A percentile compares a stretch with the other conserved stretches of the same genome.
These are phyloP conservation scores for Postia placenta DNA, from an alignment of 768 basidiomycete genomes.

Conservation along the genomic window DNA sequence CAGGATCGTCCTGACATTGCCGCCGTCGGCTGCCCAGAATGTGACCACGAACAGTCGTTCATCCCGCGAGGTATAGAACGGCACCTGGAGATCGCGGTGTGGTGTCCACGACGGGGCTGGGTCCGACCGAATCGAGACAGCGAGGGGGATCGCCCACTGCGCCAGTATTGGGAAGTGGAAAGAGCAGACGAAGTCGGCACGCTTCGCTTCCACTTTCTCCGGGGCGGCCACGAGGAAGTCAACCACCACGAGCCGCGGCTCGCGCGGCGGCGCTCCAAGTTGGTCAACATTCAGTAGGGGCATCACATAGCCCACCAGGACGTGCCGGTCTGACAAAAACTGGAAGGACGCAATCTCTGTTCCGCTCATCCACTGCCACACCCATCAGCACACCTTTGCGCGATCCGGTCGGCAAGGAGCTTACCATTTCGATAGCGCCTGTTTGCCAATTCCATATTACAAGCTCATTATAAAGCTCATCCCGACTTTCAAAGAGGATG, in stretches of 20 bases:
- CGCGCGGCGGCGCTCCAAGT: background rate
- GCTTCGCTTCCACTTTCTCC: constrained; percentile 24
- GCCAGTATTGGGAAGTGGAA: constrained; percentile 38
- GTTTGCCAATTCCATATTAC: constrained; percentile 67
- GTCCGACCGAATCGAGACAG: constrained; percentile 45
- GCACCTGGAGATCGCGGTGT: constrained; percentile 27
- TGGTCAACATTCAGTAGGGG: background rate
- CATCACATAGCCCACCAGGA: constrained; percentile 15
- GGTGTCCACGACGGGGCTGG: constrained; percentile 44
- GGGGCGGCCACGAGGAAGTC: constrained; percentile 34
- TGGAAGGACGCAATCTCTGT: constrained; percentile 17
- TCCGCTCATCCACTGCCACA: constrained; percentile 9
- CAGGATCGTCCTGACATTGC: constrained; percentile 25
- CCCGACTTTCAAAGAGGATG: constrained; percentile 36
- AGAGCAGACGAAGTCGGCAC: constrained; percentile 28
- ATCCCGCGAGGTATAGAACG: constrained; percentile 38
- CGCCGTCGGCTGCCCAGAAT: constrained; percentile 30
- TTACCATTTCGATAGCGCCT: constrained; percentile 42
- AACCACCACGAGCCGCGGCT: constrained; percentile 31
- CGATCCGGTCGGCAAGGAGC: background rate
- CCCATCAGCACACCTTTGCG: background rate
- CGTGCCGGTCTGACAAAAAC: constrained; percentile 19
- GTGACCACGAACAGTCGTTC: constrained; percentile 44
- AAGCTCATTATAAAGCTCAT: constrained; percentile 35
- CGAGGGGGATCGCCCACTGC: constrained; percentile 21